Base-by-base conservation (phyloP, 2,329 filamentous ascomycete genomes). In the Trichoderma simmonsii region DNA sequence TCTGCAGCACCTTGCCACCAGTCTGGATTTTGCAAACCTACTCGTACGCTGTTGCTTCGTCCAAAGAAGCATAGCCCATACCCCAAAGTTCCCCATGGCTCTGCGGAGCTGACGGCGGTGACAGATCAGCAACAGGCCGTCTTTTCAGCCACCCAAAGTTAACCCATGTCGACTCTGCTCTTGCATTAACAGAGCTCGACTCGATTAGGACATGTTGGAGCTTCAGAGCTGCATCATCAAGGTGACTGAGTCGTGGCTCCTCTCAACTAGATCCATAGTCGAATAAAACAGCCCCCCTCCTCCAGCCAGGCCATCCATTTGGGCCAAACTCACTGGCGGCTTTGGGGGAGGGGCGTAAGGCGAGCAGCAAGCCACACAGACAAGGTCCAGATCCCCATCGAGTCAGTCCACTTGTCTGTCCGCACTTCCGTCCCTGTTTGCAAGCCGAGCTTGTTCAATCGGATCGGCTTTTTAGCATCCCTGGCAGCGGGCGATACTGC, bases 91-190 rank as follows among this genome's bases (percentile, higher is more conserved):
- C 57, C 43, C 67, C 59, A 54, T 70, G 9, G 62, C 62, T 66
- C 36, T 60, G 43, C 65, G 71, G 65, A 69, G 71, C 57, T 51
- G 65, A 66, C 66, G 59, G 57, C 66, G 60, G 71, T 64, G 59
- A 72, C 71, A 70, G 66, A 60, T 72, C 60, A 66, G 71, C 71
- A 24, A 32, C 66, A 70, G 48, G 57, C 71, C 59, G 34, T 63
- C 66, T 69, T 63, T 56, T 69, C 57, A 72, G 70, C 70, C 70
- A 48, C 70, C 64, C 30, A 72, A 54, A 63, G 64, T 56, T 39
- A 51, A 56, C 54, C 70, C 61, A 48, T 60, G 66, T 43, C 36
- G 7, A 43, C 26, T 34, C 30, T 56, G 63, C n/a, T 66, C 26
- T 66, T 57, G 63, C 63, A 66, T 56, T 28, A 21, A 66, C 63